Evolutionary conservation across 2,329 filamentous ascomycete genomes (phyloP).

Genomic region (Fusarium pseudocircinatum): DNA sequence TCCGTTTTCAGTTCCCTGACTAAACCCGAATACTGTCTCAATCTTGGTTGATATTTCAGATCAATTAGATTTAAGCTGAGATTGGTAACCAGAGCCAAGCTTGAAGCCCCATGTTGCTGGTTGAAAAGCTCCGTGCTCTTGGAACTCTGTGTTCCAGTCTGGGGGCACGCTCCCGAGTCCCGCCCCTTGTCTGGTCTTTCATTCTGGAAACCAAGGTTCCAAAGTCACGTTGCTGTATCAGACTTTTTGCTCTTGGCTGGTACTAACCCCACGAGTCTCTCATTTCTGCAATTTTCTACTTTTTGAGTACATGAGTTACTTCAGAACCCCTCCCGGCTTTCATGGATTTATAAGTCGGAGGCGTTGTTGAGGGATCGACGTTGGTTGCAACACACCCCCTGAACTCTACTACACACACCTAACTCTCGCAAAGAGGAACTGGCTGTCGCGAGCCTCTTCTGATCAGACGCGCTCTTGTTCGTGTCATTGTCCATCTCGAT

Average conservation of each 20-base stretch:
- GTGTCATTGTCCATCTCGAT: slow-evolving; percentile 7
- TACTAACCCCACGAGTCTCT: background rate
- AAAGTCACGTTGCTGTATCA: slow-evolving; percentile 9
- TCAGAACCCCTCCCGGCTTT: slow-evolving; percentile 2
- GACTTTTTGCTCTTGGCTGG: background rate
- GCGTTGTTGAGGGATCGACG: slow-evolving; percentile 31
- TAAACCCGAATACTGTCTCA: slow-evolving; percentile 22
- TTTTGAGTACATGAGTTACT: background rate
- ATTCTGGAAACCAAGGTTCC: slow-evolving; percentile 15
- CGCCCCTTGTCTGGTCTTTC: slow-evolving; percentile 10
- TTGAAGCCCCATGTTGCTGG: slow-evolving; percentile 6
- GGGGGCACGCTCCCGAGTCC: slow-evolving; percentile 5
- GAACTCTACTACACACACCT: slow-evolving; percentile 27
- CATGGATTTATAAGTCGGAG: slow-evolving; percentile 15
- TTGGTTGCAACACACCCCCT: slow-evolving; percentile 28
- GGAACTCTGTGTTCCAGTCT: slow-evolving; percentile 9
- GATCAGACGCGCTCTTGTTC: slow-evolving; percentile 19
- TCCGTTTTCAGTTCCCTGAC: slow-evolving; percentile 16
- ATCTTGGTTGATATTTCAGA: background rate
- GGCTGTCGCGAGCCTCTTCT: slow-evolving; percentile 26
- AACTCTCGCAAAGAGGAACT: slow-evolving; percentile 10
- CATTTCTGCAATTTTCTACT: background rate
- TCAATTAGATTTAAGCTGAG: background rate
- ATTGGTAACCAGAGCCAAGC: slow-evolving; percentile 6
- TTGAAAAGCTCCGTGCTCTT: slow-evolving; percentile 25